Conservation (phyloP, 768 basidiomycete genomes). For the Pluteus cervinus region DNA sequence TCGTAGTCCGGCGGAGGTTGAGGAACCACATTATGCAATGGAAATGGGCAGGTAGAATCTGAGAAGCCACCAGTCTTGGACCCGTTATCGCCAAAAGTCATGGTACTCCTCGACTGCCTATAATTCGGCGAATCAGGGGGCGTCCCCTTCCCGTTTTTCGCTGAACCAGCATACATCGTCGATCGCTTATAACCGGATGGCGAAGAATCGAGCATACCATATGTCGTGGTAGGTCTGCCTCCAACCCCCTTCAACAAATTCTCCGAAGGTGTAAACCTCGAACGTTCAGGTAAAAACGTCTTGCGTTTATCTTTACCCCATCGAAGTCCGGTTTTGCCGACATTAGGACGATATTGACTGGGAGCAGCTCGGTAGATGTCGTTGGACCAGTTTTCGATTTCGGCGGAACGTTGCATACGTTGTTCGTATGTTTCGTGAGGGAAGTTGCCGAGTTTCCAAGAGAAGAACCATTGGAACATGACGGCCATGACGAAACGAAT, state of each 20-base stretch:
- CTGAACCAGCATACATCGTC: constrained; percentile 43
- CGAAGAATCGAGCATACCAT: constrained; percentile 58
- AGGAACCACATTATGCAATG: constrained; percentile 81
- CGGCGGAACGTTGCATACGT: constrained; percentile 80
- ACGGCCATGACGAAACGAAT: constrained; percentile 97
- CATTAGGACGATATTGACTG: constrained; percentile 84
- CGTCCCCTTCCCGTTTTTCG: constrained; percentile 47
- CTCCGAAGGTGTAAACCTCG: constrained; percentile 73
- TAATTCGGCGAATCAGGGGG: constrained; percentile 70
- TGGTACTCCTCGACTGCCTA: constrained; percentile 75
- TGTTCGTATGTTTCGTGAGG: constrained; percentile 89
- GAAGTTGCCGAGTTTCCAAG: constrained; percentile 93
- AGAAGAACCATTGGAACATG: constrained; percentile 96
- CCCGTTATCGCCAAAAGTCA: constrained; percentile 58
- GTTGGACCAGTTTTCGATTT: constrained; percentile 95
- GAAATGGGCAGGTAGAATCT: constrained; percentile 87
- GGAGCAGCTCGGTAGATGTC: constrained; percentile 96
- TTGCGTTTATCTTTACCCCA: constrained; percentile 47
- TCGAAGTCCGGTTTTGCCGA: constrained; percentile 61
- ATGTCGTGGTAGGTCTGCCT: constrained; percentile 55
- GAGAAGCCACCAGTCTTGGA: constrained; percentile 39
- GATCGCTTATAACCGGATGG: constrained; percentile 52
- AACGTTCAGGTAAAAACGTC: constrained; percentile 61
- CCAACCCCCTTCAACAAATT: constrained; percentile 44
- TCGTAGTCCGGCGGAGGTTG: constrained; percentile 90